These are phyloP conservation scores for Quercus lobata DNA, from an alignment of 331 rosid species.

Conservation along the genomic window DNA sequence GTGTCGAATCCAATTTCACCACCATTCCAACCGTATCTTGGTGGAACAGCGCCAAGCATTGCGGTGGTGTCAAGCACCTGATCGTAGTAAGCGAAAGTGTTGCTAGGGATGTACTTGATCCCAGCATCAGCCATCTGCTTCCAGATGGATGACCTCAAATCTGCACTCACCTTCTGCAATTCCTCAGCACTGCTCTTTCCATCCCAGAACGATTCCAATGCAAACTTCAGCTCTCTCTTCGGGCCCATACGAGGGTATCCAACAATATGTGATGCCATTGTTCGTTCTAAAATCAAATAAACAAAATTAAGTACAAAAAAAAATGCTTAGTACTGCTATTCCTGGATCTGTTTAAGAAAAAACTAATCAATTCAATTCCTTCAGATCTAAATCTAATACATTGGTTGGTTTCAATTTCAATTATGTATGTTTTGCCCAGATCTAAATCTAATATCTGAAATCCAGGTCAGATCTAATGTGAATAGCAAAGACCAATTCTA, in stretches of 20 bases:
- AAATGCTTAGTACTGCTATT: neutral
- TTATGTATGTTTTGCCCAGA: too few relatives aligned
- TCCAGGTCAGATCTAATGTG: too few relatives aligned
- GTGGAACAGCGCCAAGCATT: constrained; percentile 87
- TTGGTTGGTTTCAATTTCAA: too few relatives aligned
- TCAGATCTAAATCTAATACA: too few relatives aligned
- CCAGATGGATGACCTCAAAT: constrained; percentile 88
- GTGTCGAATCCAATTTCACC: constrained; percentile 89
- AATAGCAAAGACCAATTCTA: too few relatives aligned
- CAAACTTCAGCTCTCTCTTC: constrained; percentile 98
- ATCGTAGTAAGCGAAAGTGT: constrained; percentile 84
- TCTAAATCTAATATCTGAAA: too few relatives aligned
- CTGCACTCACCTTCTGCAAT: constrained; percentile 78
- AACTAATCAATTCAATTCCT: too few relatives aligned
- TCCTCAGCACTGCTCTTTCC: constrained; percentile 89
- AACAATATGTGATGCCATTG: constrained; percentile 93
- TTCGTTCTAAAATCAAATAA: constrained; percentile 35
- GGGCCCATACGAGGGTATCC: constrained; percentile 99
- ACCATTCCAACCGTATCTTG: constrained; percentile 83
- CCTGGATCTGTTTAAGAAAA: neutral
- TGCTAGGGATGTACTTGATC: constrained; percentile 94
- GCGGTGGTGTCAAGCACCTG: constrained; percentile 89
- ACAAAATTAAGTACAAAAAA: constrained; percentile 14
- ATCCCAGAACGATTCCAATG: constrained; percentile 96
- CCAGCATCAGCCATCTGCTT: constrained; percentile 86